A percentile compares a stretch with the other conserved stretches of the same genome.
phyloP scores from a whole-genome alignment of 1,284 basidiomycete species.

The Serendipita sp. region DNA sequence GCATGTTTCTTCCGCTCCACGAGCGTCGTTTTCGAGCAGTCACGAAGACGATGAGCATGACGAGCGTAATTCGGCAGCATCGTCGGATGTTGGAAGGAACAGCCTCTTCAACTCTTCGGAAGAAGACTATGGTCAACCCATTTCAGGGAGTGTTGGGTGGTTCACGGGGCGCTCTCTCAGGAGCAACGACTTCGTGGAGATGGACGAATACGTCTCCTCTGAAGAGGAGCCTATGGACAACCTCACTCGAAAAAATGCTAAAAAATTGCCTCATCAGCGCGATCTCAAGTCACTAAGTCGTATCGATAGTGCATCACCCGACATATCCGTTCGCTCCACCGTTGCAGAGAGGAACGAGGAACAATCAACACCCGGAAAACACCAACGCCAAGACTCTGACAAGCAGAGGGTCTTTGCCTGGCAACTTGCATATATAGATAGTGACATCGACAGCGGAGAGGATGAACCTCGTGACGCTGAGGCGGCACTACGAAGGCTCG shows the following conservation, averaged over 20 bases:
- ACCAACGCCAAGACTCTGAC: background rate
- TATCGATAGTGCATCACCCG: background rate
- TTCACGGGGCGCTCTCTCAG: background rate
- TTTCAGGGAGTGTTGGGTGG: background rate
- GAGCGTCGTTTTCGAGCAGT: too few species aligned
- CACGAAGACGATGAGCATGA: background rate
- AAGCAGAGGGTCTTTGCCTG: slow-evolving; percentile 28
- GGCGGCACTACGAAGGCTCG: slow-evolving; percentile 59
- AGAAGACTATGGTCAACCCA: background rate
- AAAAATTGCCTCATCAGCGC: slow-evolving; percentile 50
- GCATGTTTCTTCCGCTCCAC: too few species aligned
- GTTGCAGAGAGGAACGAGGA: background rate
- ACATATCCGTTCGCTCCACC: slow-evolving; percentile 10
- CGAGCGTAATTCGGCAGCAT: background rate
- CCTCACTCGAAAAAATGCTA: slow-evolving; percentile 21
- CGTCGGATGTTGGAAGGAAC: background rate
- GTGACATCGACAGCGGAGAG: slow-evolving; percentile 60
- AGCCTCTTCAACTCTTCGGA: slow-evolving; percentile 1
- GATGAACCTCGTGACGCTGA: slow-evolving; percentile 61
- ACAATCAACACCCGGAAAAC: slow-evolving; percentile 4
- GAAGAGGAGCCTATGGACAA: background rate
- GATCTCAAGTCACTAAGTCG: slow-evolving; percentile 63
- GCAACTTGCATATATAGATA: slow-evolving; percentile 66
- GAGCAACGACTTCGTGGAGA: slow-evolving; percentile 1
- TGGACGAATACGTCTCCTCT: background rate